Evolutionary conservation across 768 basidiomycete species (phyloP), one percentile per base, ranked within the genome.

Genomic region (Mycena galericulata): DNA sequence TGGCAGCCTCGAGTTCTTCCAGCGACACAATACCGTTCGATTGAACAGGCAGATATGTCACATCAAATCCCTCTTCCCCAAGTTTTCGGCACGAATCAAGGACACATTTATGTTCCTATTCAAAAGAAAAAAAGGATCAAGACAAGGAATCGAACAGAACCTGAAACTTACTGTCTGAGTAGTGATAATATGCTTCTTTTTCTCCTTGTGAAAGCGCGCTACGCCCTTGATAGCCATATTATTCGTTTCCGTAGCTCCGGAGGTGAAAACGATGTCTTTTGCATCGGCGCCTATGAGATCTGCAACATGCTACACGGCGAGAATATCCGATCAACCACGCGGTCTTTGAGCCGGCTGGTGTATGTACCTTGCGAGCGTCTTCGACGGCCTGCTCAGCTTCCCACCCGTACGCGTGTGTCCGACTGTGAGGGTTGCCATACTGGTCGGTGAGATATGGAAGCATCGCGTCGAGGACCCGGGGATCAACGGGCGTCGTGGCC

Each of bases 381-480:
- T 99, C 98, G 9, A 98, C 94, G 0, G 93, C 98, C 75, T 91
- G 86, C 75, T 99, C 98, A 8, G 97, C 95, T 81, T 99, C 98
- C 98, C 98, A 99, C 4, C 98, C 98, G 79, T 99, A 99, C 1
- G 98, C 96, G 80, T 99, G 98, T 30, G 98, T 99, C 62, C 98
- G 90, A 78, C 95, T 97, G 78, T 99, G 98, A 11, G 98, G 97
- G 80, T 99, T 99, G 5, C 98, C 98, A 76, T 92, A 99, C 78
- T 95, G 95, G 78, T 99, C 95, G 6, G 96, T 97, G 71, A 97
- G 82, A 80, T 89, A 98, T 0, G 98, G 98, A 27, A 99, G 84
- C 97, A 99, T 99, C 20, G 92, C 91, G 80, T 99, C 98, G 63
- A 99, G 85, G 6, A 99, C 98, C 65, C 98, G 90, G 30, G 98